phyloP scores from a whole-genome alignment of 139 green algal genomes.

The Limnomonas spitsbergensis region DNA sequence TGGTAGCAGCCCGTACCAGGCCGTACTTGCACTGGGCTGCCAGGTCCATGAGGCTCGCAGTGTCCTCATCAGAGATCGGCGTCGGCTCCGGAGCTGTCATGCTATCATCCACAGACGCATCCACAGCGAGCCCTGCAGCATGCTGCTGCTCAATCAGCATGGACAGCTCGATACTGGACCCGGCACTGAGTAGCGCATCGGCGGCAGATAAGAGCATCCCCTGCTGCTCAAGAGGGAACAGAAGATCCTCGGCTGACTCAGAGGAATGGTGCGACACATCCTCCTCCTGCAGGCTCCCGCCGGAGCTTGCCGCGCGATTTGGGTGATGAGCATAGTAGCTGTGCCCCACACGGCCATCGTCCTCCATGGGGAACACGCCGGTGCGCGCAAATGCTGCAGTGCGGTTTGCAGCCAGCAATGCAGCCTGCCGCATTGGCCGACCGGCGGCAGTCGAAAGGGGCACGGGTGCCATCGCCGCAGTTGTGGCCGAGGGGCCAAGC shows the following conservation, averaged over 20 bases:
- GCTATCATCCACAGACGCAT: too few species aligned
- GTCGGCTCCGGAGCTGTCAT: too few species aligned
- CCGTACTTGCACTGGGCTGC: too few species aligned
- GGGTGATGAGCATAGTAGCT: background rate
- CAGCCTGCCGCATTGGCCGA: slow-evolving; percentile 8
- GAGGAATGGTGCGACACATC: background rate
- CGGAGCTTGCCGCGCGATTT: background rate
- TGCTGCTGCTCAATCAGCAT: background rate
- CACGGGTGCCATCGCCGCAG: background rate
- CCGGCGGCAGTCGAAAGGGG: background rate
- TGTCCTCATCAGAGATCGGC: too few species aligned
- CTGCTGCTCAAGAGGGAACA: background rate
- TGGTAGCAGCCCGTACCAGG: too few species aligned
- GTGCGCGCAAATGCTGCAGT: slow-evolving; percentile 18
- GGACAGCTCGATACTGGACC: background rate
- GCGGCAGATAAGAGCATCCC: background rate
- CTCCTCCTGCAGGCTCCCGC: background rate
- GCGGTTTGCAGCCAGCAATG: background rate
- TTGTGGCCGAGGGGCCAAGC: background rate
- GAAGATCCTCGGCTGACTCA: background rate
- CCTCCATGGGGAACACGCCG: slow-evolving; percentile 10
- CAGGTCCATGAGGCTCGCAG: too few species aligned
- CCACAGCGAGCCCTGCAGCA: too few species aligned
- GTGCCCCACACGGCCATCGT: background rate
- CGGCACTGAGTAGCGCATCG: background rate